phyloP scores from a whole-genome alignment of 768 basidiomycete species.

The Auricularia sp. region DNA sequence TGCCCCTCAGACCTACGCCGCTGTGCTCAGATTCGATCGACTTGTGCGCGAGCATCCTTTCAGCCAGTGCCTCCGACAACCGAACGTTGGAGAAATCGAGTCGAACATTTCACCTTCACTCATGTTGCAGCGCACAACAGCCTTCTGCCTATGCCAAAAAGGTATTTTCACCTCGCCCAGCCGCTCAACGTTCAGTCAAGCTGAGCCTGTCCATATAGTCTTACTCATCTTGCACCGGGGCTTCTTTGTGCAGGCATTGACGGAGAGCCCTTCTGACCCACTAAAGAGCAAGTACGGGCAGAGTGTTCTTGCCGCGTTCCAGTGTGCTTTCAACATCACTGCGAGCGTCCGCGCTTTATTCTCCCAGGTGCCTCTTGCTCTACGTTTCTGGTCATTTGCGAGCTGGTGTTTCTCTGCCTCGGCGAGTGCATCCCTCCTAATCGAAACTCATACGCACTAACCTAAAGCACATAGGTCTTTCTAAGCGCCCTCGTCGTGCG shows the following conservation, averaged over 20 bases:
- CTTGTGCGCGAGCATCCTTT: background rate
- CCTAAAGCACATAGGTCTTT: constrained; percentile 44
- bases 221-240: constrained; percentile 64
- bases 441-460: background rate
- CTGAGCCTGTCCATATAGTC: constrained; percentile 29
- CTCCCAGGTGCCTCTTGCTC: constrained; percentile 44
- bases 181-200: too few species aligned
- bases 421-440: constrained; percentile 26
- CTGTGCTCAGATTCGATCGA: constrained; percentile 49
- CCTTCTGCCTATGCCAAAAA: constrained; percentile 35
- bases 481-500: constrained; percentile 66
- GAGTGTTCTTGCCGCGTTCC: constrained; percentile 59
- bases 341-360: constrained; percentile 39
- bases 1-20: constrained; percentile 56
- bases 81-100: background rate
- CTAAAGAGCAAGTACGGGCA: constrained; percentile 58
- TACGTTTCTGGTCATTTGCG: constrained; percentile 64
- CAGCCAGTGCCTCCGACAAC: background rate
- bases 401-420: constrained; percentile 63
- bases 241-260: constrained; percentile 66
- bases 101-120: constrained; percentile 16
- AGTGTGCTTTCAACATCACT: constrained; percentile 53
- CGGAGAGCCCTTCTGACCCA: constrained; percentile 53
- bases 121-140: constrained; percentile 56
- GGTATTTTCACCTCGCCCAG: background rate